Conservation (phyloP, 2,329 filamentous ascomycete genomes). For the Alternaria alternata region DNA sequence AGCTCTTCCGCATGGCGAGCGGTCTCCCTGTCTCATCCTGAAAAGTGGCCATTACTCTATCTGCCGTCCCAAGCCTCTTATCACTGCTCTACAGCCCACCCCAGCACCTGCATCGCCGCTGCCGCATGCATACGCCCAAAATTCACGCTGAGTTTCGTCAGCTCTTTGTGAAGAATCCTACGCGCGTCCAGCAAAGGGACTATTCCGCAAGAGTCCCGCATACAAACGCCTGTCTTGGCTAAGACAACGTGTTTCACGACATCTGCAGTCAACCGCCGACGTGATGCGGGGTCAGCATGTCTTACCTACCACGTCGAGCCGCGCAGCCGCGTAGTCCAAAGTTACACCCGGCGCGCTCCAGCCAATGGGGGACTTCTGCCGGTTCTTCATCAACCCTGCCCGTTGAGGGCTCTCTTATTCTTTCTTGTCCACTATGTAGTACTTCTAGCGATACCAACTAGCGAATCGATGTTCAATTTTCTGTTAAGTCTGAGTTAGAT, state of each 20-base stretch:
- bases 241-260: constrained; percentile 9
- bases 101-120: not conserved
- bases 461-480: not conserved
- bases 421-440: not conserved
- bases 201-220: not conserved
- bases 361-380: not conserved
- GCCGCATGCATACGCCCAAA: constrained; percentile 8
- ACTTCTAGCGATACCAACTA: not conserved
- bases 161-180: not conserved
- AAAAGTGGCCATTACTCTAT: constrained; percentile 6
- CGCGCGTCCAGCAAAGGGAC: constrained; percentile 3
- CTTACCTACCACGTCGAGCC: constrained; percentile 2
- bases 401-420: not conserved
- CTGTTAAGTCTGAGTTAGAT: not conserved
- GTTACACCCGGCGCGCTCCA: not conserved
- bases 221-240: constrained; percentile 1
- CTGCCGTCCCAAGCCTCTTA: not conserved
- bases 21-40: constrained; percentile 54
- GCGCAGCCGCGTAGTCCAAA: constrained; percentile 1
- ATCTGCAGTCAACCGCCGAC: constrained; percentile 7
- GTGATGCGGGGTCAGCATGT: constrained; percentile 12
- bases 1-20: constrained; percentile 58
- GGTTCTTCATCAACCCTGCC: not conserved
- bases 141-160: constrained; percentile 3
- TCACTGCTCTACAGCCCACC: not conserved